Evolutionary conservation across 352 stramenopile genomes (phyloP).

Genomic region (Elongisporangium senticosum): DNA sequence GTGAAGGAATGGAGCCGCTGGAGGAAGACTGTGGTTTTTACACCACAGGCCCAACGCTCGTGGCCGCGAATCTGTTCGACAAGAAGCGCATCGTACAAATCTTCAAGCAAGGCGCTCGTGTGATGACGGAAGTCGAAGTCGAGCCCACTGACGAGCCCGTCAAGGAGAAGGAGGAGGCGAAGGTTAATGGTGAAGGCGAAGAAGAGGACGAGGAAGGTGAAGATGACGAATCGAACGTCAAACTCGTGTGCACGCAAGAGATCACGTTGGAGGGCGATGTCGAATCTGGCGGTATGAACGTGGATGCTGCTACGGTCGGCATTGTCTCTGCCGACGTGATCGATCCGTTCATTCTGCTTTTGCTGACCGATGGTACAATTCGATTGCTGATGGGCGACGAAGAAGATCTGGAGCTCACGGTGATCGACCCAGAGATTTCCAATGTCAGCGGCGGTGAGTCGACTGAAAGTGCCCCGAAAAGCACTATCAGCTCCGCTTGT

Average conservation of each 20-base stretch:
- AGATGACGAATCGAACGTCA: conserved; percentile 53
- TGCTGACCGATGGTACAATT: conserved; percentile 77
- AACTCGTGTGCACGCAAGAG: conserved; percentile 77
- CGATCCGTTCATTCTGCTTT: conserved; percentile 77
- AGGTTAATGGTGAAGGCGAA: conserved; percentile 16
- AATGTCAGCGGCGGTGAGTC: conserved; percentile 23
- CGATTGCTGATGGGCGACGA: conserved; percentile 76
- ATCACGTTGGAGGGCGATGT: conserved; percentile 77
- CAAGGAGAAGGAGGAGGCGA: conserved; percentile 19
- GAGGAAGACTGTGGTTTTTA: conserved; percentile 85
- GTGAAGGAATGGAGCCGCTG: conserved; percentile 79
- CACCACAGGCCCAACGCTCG: conserved; percentile 70
- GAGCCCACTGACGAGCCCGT: conserved; percentile 4
- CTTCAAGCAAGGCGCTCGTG: conserved; percentile 75
- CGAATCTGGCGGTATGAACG: conserved; percentile 79
- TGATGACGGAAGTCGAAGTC: conserved; percentile 70
- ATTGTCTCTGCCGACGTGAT: conserved; percentile 83
- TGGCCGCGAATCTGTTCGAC: conserved; percentile 73
- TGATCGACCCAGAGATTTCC: conserved; percentile 63
- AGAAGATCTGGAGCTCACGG: conserved; percentile 76
- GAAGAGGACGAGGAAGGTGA: conserved; percentile 42
- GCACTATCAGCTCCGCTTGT: conserved; percentile 57
- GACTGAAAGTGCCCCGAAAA: conserved; percentile 15
- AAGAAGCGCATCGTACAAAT: conserved; percentile 83
- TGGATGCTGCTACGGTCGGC: conserved; percentile 59